These are phyloP conservation scores for Onygena corvina DNA, from an alignment of 2,329 filamentous ascomycete species.

Conservation along the genomic window DNA sequence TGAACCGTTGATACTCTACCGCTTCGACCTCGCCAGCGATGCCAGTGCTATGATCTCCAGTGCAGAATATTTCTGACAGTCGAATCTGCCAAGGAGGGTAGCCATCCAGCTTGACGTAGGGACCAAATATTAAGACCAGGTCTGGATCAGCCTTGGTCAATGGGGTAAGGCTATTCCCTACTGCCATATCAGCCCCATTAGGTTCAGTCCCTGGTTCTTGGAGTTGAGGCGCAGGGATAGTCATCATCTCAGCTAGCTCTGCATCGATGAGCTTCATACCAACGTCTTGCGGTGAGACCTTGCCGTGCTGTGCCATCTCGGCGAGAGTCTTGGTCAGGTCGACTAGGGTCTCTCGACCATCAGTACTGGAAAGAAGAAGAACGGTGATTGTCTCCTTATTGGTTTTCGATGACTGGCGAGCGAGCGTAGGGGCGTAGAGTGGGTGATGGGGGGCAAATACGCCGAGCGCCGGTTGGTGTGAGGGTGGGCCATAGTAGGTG, in stretches of 20 bases:
- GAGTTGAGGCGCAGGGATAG: constrained; percentile 16
- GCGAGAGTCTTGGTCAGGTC: constrained; percentile 89
- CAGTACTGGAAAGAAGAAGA: constrained; percentile 72
- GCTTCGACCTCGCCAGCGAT: constrained; percentile 28
- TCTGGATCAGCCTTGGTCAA: constrained; percentile 76
- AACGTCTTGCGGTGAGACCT: constrained; percentile 70
- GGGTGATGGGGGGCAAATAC: constrained; percentile 60
- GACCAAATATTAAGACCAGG: constrained; percentile 74
- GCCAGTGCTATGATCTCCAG: constrained; percentile 32
- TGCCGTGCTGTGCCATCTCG: constrained; percentile 86
- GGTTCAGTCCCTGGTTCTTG: constrained; percentile 22
- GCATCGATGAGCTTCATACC: constrained; percentile 76
- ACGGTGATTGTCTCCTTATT: constrained; percentile 42
- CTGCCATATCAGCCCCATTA: constrained; percentile 11
- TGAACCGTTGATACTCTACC: constrained; percentile 89
- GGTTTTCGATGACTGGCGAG: constrained; percentile 16
- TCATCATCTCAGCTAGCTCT: constrained; percentile 55
- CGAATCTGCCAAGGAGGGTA: constrained; percentile 96
- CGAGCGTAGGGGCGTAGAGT: constrained; percentile 25
- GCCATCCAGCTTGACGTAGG: constrained; percentile 69
- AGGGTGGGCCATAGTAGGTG: constrained; percentile 66
- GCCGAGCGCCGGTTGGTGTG: constrained; percentile 56
- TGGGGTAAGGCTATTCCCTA: neutral
- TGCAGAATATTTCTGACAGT: constrained; percentile 81
- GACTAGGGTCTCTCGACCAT: constrained; percentile 85